A percentile compares a stretch with the other conserved stretches of the same genome.
phyloP scores from a whole-genome alignment of 306 rosid species.

The Parietaria judaica region DNA sequence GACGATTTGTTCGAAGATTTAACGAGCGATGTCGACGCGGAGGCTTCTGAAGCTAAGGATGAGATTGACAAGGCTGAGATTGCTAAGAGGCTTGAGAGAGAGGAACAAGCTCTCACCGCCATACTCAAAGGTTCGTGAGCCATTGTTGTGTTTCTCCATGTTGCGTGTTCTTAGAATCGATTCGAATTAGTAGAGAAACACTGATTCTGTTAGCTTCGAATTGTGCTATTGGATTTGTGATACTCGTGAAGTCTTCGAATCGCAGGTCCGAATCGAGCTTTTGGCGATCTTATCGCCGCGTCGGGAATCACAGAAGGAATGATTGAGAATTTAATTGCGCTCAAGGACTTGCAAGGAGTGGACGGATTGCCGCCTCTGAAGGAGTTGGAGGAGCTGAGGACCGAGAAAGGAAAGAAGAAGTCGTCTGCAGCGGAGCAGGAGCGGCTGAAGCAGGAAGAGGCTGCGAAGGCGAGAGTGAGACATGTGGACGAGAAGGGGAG shows the following conservation, averaged over 20 bases:
- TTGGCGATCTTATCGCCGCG: constrained; percentile 82
- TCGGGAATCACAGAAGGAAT: constrained; percentile 93
- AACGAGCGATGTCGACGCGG: constrained; percentile 13
- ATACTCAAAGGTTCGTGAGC: constrained; percentile 45
- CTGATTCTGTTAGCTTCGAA: not conserved
- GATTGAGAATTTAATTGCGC: constrained; percentile 82
- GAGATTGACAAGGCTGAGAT: constrained; percentile 25
- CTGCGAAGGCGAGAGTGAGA: constrained; percentile 81
- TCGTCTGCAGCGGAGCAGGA: constrained; percentile 74
- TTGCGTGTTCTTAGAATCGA: no score
- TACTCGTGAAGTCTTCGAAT: not conserved
- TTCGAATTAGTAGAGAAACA: no score
- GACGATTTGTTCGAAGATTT: constrained; percentile 38
- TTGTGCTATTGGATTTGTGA: not conserved
- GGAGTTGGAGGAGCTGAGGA: constrained; percentile 63
- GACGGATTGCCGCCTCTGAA: constrained; percentile 82
- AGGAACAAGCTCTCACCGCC: constrained; percentile 55
- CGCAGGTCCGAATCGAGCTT: constrained; percentile 75
- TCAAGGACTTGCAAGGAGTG: constrained; percentile 73
- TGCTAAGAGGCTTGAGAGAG: constrained; percentile 39
- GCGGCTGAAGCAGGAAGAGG: constrained; percentile 87
- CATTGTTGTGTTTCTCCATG: no score
- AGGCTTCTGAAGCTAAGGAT: constrained; percentile 9
- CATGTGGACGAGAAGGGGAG: constrained; percentile 84
- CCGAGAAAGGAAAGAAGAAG: constrained; percentile 61